Conservation (phyloP, 768 basidiomycete species). For the Russula lepida region DNA sequence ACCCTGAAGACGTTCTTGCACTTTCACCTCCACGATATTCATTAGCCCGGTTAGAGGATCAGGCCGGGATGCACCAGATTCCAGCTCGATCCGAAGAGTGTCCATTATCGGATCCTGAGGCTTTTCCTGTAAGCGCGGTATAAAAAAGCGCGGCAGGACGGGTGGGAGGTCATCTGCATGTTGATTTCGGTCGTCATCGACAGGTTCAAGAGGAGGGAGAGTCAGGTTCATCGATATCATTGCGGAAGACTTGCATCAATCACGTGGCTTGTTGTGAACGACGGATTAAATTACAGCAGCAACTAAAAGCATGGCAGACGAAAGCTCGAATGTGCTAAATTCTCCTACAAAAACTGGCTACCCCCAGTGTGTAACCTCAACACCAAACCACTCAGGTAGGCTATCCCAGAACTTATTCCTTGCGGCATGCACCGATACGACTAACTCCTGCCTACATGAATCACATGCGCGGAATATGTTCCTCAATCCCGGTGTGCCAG, state of each 20-base stretch:
- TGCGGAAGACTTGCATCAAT: background rate
- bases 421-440: conserved; percentile 11
- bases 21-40: conserved; percentile 1
- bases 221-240: conserved; percentile 1
- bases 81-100: conserved; percentile 31
- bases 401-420: conserved; percentile 18
- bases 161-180: conserved; percentile 11
- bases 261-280: background rate
- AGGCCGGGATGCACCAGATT: background rate
- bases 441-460: conserved; percentile 15
- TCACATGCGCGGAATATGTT: conserved; percentile 17
- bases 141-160: conserved; percentile 38
- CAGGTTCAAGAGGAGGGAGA: background rate
- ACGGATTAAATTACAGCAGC: background rate
- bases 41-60: conserved; percentile 9
- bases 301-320: background rate
- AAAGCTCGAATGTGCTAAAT: background rate
- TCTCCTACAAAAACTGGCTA: background rate
- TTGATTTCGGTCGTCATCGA: background rate
- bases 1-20: background rate
- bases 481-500: conserved; percentile 6
- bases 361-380: conserved; percentile 17
- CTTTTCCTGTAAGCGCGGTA: conserved; percentile 58
- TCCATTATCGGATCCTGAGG: conserved; percentile 77
- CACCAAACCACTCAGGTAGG: conserved; percentile 20